Conservation (phyloP, 2,329 filamentous ascomycete genomes). For the Pseudocercospora cruenta region DNA sequence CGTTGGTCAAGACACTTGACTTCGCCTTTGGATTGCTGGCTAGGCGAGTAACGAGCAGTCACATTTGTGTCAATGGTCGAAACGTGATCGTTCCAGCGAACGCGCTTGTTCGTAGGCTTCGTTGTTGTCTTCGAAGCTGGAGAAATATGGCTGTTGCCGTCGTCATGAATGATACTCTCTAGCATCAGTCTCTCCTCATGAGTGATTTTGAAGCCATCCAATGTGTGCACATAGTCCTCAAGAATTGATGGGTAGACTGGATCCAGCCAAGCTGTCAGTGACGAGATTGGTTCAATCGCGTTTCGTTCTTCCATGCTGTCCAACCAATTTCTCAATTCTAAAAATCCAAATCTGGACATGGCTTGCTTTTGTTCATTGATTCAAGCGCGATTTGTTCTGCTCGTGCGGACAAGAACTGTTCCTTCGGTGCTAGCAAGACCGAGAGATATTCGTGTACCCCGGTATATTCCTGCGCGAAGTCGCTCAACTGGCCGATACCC, state of each 20-base stretch:
- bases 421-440: background rate
- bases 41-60: too few species aligned
- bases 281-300: background rate
- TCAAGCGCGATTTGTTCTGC: background rate
- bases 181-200: slow-evolving; percentile 2
- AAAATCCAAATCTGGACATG: background rate
- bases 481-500: background rate
- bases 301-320: slow-evolving; percentile 4
- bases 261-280: slow-evolving; percentile 3
- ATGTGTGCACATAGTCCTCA: slow-evolving; percentile 1
- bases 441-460: background rate
- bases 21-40: too few species aligned
- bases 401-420: background rate
- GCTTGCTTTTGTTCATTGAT: background rate
- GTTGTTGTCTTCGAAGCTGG: background rate
- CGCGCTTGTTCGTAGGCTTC: background rate
- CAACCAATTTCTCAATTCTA: slow-evolving; percentile 1
- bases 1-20: background rate
- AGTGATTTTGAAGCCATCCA: slow-evolving; percentile 3
- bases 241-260: slow-evolving; percentile 1
- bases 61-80: background rate
- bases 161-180: background rate
- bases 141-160: background rate
- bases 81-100: background rate
- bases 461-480: slow-evolving; percentile 1